A percentile compares a stretch with the other conserved stretches of the same genome.
Conservation (phyloP, 2,329 filamentous ascomycete genomes). For the Hymenoscyphus fructigenus region DNA sequence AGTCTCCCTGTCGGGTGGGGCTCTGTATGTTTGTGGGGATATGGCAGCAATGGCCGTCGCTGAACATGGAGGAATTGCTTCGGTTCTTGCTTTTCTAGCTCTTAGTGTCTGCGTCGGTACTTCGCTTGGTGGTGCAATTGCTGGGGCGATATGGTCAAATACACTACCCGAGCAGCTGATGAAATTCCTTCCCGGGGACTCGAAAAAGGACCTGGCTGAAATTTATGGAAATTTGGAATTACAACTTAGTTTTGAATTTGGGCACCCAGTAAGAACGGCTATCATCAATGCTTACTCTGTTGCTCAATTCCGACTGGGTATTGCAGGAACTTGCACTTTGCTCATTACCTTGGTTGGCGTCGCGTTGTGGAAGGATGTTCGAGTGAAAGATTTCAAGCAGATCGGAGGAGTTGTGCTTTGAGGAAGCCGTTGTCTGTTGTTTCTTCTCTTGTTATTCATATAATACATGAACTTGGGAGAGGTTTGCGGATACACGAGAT, state of each 20-base stretch:
- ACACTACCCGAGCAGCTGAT: background rate
- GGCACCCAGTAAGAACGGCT: background rate
- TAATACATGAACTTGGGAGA: no score
- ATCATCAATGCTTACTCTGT: constrained; percentile 1
- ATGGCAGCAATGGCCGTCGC: constrained; percentile 59
- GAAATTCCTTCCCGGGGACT: constrained; percentile 1
- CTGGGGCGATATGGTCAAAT: constrained; percentile 52
- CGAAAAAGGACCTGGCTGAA: background rate
- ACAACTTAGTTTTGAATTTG: background rate
- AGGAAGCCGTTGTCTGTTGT: background rate
- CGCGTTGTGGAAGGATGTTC: background rate
- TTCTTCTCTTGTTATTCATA: background rate
- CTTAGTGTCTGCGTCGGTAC: constrained; percentile 50
- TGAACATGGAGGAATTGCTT: constrained; percentile 61
- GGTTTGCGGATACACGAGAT: no score
- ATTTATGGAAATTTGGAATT: constrained; percentile 6
- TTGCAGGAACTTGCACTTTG: background rate
- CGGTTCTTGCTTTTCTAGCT: constrained; percentile 59
- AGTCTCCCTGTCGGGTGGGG: constrained; percentile 57
- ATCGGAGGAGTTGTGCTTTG: constrained; percentile 1
- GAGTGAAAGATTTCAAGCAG: background rate
- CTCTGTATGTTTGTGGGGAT: constrained; percentile 57
- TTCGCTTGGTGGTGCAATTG: constrained; percentile 57
- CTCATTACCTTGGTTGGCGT: background rate
- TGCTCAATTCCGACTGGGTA: background rate